Evolutionary conservation across 805 yeast genomes (phyloP).

Genomic region (Lachancea cidri): DNA sequence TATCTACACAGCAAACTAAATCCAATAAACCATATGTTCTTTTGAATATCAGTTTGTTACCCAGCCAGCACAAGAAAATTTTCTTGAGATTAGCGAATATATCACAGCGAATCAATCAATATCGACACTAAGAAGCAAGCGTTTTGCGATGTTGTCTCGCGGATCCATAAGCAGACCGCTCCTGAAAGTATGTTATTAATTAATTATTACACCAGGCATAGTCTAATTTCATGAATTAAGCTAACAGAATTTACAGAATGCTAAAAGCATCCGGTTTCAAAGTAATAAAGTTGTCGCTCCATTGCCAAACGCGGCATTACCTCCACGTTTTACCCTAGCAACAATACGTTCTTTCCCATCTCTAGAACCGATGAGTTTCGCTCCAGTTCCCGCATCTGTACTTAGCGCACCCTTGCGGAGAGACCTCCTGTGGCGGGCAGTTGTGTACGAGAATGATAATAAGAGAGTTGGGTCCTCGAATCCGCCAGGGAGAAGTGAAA

Average conservation of each 20-base stretch:
- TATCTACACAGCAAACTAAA: no score
- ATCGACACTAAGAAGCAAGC: not conserved
- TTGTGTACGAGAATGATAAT: conserved; percentile 83
- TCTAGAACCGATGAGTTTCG: conserved; percentile 72
- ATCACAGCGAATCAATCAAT: not conserved
- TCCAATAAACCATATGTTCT: no score
- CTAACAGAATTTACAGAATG: no score
- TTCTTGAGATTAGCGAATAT: not conserved
- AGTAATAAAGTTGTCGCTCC: conserved; percentile 7
- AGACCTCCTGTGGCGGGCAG: conserved; percentile 92
- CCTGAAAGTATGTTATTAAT: conserved; percentile 6
- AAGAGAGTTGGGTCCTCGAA: conserved; percentile 85
- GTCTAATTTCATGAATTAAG: no score
- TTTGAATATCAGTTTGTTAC: not conserved
- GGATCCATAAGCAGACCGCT: not conserved
- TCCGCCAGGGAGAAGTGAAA: conserved; percentile 82
- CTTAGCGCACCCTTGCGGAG: conserved; percentile 76
- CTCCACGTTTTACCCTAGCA: conserved; percentile 71
- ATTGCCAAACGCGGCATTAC: conserved; percentile 33
- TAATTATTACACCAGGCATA: no score
- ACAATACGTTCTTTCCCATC: conserved; percentile 84
- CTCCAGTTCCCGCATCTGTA: conserved; percentile 70
- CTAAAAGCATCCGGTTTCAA: conserved; percentile 12
- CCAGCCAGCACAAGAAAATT: not conserved
- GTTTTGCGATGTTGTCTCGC: not conserved